These are phyloP conservation scores for Linderina pennispora DNA, from an alignment of 192 early-diverging fungal genomes.

Conservation along the genomic window DNA sequence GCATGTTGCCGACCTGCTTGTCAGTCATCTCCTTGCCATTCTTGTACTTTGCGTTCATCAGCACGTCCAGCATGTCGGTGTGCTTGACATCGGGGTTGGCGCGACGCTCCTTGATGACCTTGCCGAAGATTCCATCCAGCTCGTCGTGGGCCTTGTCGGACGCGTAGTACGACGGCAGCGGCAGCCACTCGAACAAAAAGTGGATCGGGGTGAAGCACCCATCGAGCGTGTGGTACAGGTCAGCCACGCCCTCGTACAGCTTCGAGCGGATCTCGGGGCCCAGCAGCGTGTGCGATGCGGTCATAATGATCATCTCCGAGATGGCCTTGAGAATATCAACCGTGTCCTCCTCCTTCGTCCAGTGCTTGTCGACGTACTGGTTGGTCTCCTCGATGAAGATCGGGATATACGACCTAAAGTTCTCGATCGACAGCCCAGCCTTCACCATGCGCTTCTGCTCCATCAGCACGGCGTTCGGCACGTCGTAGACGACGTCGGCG, in stretches of 20 bases:
- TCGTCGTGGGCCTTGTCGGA: conserved; percentile 80
- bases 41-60: conserved; percentile 87
- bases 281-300: conserved; percentile 90
- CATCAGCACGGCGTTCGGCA: conserved; percentile 87
- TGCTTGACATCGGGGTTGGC: conserved; percentile 49
- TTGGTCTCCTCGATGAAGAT: conserved; percentile 77
- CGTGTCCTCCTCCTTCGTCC: conserved; percentile 48
- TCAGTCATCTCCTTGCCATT: conserved; percentile 79
- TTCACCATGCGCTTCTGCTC: conserved; percentile 99
- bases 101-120: conserved; percentile 77
- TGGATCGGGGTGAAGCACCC: conserved; percentile 90
- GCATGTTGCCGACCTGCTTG: conserved; percentile 83
- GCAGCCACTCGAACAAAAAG: conserved; percentile 89
- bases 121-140: conserved; percentile 73
- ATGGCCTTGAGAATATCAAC: conserved; percentile 75
- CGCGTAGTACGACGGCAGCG: conserved; percentile 77
- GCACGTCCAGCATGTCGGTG: conserved; percentile 72
- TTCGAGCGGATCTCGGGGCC: conserved; percentile 87
- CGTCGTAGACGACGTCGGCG: conserved; percentile 93
- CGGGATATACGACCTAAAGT: conserved; percentile 82
- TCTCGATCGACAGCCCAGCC: conserved; percentile 79
- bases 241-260: conserved; percentile 77
- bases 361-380: conserved; percentile 67
- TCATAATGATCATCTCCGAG: conserved; percentile 87
- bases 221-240: conserved; percentile 93